Conservation (phyloP, 2,329 filamentous ascomycete genomes). For the Colletotrichum filicis region DNA sequence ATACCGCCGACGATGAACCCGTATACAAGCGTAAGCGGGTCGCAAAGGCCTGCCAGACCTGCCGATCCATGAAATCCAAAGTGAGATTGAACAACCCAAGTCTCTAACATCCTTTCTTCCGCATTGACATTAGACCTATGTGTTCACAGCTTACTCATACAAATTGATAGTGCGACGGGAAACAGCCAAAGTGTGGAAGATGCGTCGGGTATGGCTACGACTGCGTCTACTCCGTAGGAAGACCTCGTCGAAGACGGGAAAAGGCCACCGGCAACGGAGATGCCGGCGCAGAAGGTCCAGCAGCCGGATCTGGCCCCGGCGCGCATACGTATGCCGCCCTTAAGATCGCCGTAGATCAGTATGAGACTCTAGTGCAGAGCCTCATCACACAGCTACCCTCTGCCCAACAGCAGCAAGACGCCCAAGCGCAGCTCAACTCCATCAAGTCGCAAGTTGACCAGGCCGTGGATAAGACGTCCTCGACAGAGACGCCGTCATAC, state of each 20-base stretch:
- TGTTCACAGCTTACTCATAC: not conserved
- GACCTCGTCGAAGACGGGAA: not conserved
- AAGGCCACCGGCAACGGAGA: not conserved
- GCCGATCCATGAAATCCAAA: constrained; percentile 41
- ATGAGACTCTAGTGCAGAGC: not conserved
- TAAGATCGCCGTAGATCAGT: not conserved
- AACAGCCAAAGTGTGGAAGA: constrained; percentile 38
- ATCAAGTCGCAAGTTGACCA: not conserved
- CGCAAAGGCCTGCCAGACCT: constrained; percentile 40
- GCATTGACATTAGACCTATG: not conserved
- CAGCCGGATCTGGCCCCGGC: no score
- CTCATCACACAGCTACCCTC: not conserved
- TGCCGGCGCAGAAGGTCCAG: not conserved
- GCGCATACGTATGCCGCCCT: not conserved
- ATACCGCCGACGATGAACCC: not conserved
- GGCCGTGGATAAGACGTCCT: not conserved
- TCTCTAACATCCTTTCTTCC: not conserved
- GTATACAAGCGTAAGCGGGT: constrained; percentile 36
- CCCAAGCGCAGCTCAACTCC: not conserved
- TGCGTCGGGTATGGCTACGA: constrained; percentile 40
- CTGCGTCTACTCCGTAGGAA: constrained; percentile 35
- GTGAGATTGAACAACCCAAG: constrained; percentile 20
- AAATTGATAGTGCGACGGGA: constrained; percentile 34
- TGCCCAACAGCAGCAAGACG: not conserved
- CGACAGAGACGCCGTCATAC: not conserved